A percentile compares a stretch with the other conserved stretches of the same genome.
These are phyloP conservation scores for Hymenoscyphus infarciens DNA, from an alignment of 2,329 filamentous ascomycete species.

Conservation along the genomic window DNA sequence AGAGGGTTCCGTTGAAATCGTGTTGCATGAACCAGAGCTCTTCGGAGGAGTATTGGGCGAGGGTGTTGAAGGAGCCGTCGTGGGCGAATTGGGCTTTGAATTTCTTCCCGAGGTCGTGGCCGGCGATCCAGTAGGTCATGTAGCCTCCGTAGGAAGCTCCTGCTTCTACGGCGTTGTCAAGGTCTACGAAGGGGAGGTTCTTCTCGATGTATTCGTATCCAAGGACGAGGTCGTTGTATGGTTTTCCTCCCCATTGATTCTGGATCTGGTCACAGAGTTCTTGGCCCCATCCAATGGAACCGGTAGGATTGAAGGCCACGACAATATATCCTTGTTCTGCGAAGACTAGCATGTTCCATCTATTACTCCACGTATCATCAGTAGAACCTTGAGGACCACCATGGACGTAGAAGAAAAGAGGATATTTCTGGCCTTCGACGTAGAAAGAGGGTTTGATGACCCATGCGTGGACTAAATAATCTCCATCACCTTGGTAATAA, in stretches of 20 bases:
- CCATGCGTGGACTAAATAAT: slow-evolving; percentile 41
- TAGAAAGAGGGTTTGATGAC: slow-evolving; percentile 66
- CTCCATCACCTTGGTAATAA: slow-evolving; percentile 26
- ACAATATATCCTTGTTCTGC: slow-evolving; percentile 83
- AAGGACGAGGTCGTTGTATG: slow-evolving; percentile 75
- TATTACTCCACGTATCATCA: slow-evolving; percentile 70
- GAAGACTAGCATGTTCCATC: slow-evolving; percentile 82
- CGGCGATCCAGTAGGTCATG: slow-evolving; percentile 88
- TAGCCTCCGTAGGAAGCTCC: slow-evolving; percentile 71
- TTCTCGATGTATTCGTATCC: slow-evolving; percentile 69
- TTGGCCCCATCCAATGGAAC: slow-evolving; percentile 76
- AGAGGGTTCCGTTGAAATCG: slow-evolving; percentile 60
- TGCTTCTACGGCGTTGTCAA: slow-evolving; percentile 61
- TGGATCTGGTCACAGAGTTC: slow-evolving; percentile 55
- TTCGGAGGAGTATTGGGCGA: slow-evolving; percentile 54
- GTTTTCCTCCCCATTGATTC: slow-evolving; percentile 49
- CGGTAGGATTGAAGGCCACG: slow-evolving; percentile 75
- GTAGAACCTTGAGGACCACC: slow-evolving; percentile 78
- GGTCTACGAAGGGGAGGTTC: slow-evolving; percentile 64
- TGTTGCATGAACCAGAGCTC: slow-evolving; percentile 66
- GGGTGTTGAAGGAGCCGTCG: slow-evolving; percentile 23
- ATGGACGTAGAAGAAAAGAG: slow-evolving; percentile 48
- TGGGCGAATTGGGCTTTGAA: slow-evolving; percentile 66
- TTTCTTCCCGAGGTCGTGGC: slow-evolving; percentile 71
- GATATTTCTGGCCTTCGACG: slow-evolving; percentile 41